Conservation (phyloP, 345 rosid species). For the Carallia brachiata region DNA sequence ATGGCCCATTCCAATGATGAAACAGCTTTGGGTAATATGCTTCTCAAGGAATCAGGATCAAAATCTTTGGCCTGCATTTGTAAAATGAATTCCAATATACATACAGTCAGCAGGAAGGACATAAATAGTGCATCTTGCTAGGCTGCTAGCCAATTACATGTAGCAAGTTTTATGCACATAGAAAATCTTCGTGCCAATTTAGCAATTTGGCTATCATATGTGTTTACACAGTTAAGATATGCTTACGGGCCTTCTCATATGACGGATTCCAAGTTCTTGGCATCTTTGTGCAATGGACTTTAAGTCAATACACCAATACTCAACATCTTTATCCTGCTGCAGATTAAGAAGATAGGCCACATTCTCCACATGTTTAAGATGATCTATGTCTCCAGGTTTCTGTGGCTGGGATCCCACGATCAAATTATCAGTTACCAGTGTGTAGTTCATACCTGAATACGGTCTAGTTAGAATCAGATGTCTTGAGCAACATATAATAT, state of each 20-base stretch:
- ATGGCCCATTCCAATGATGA: conserved; percentile 85
- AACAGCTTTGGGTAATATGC: conserved; percentile 71
- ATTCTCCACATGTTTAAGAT: conserved; percentile 62
- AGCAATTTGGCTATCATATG: neutral
- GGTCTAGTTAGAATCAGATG: conserved; percentile 19
- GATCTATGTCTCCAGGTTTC: conserved; percentile 78
- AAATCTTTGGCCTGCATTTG: conserved; percentile 69
- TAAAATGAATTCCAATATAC: neutral
- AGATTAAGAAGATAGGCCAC: conserved; percentile 86
- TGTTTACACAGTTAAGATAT: neutral
- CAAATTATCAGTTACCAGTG: conserved; percentile 63
- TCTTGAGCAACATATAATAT: neutral
- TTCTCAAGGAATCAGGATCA: conserved; percentile 81
- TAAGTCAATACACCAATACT: conserved; percentile 76
- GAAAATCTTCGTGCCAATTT: neutral
- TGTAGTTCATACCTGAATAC: conserved; percentile 86
- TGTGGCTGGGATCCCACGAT: conserved; percentile 95
- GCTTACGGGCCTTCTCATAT: conserved; percentile 89
- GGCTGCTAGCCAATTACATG: neutral
- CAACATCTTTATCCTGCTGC: conserved; percentile 87
- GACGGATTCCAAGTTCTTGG: conserved; percentile 57
- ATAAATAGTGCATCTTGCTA: neutral
- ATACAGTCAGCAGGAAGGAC: neutral
- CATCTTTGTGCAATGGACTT: conserved; percentile 52
- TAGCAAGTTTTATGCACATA: neutral